Percentiles rank a stretch among this genome's conserved stretches.
These are phyloP conservation scores for Diaporthe caulivora DNA, from an alignment of 2,329 filamentous ascomycete genomes.

Conservation along the genomic window DNA sequence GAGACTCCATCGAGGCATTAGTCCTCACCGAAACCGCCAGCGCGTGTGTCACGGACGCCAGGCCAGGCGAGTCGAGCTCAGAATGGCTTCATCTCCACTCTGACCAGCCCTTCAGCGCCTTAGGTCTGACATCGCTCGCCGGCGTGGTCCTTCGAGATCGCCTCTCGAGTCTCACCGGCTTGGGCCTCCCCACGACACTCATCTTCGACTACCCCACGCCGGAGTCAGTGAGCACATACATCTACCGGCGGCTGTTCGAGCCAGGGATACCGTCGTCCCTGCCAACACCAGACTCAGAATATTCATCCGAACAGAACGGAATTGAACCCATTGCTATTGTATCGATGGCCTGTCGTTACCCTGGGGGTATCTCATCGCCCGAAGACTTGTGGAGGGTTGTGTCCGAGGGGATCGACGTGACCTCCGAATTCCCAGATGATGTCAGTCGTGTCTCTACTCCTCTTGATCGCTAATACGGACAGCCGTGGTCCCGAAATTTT, in stretches of 20 bases:
- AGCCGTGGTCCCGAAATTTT: background rate
- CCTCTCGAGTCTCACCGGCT: conserved; percentile 15
- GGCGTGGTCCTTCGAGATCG: conserved; percentile 22
- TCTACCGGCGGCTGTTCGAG: background rate
- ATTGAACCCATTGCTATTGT: conserved; percentile 28
- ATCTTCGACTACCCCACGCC: conserved; percentile 26
- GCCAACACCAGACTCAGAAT: background rate
- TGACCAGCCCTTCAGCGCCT: background rate
- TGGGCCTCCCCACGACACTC: conserved; percentile 10
- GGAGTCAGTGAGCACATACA: conserved; percentile 3
- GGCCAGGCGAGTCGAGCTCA: background rate
- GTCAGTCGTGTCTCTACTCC: background rate
- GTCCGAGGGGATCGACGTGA: conserved; percentile 14
- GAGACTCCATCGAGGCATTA: conserved; percentile 7
- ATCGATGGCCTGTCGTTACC: conserved; percentile 31
- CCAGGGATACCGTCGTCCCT: background rate
- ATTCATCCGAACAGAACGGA: background rate
- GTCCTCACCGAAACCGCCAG: background rate
- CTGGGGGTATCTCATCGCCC: conserved; percentile 26
- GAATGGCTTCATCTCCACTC: background rate
- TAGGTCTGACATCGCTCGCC: conserved; percentile 16
- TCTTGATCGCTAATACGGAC: background rate
- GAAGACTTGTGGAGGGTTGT: conserved; percentile 29
- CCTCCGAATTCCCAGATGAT: conserved; percentile 29
- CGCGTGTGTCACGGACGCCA: background rate